phyloP scores from a whole-genome alignment of 176 grass and related monocot species.

The Tillandsia fasciculata region DNA sequence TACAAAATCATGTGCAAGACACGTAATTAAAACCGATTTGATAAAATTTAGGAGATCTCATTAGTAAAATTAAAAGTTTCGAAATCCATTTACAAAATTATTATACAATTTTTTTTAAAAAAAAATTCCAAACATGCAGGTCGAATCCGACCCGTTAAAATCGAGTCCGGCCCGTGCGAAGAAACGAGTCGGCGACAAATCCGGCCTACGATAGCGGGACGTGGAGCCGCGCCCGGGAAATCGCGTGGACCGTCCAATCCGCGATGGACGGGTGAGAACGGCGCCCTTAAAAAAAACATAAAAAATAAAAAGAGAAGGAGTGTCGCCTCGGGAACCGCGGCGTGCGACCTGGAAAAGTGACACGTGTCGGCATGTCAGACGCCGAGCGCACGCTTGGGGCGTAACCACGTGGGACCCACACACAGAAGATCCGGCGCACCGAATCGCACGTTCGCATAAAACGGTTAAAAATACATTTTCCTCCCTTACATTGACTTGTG shows the following conservation, averaged over 20 bases:
- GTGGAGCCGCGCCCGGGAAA: background rate
- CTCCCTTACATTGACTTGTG: too few species aligned
- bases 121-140: background rate
- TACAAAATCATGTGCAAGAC: too few species aligned
- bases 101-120: too few species aligned
- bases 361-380: background rate
- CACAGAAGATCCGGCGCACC: too few species aligned
- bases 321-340: background rate
- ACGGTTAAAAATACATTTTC: too few species aligned
- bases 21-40: too few species aligned
- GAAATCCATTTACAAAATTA: too few species aligned
- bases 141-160: background rate
- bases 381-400: background rate
- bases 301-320: background rate
- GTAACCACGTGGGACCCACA: background rate
- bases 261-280: background rate
- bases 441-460: too few species aligned
- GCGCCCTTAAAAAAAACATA: background rate
- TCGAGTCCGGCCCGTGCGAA: background rate
- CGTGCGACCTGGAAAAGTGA: background rate
- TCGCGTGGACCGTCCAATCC: background rate
- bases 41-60: too few species aligned
- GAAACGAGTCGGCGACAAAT: background rate
- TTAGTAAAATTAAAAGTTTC: too few species aligned
- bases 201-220: background rate